These are phyloP conservation scores for Tricholoma furcatifolium DNA, from an alignment of 768 basidiomycete genomes.

Conservation along the genomic window DNA sequence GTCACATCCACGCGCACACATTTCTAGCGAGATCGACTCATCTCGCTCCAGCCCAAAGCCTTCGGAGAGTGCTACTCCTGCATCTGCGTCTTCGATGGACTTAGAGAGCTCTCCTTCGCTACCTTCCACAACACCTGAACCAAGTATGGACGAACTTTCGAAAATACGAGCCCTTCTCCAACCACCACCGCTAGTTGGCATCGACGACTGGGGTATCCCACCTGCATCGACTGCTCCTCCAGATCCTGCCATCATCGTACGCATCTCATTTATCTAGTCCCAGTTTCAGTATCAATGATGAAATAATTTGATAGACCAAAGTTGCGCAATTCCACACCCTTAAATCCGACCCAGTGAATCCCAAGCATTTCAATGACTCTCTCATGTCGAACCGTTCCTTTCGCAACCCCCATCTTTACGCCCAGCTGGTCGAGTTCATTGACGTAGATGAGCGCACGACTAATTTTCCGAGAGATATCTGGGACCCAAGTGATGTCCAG, in stretches of 20 bases:
- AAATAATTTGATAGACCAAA: conserved; percentile 55
- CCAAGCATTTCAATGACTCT: conserved; percentile 94
- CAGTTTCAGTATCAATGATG: neutral
- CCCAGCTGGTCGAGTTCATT: conserved; percentile 93
- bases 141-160: conserved; percentile 46
- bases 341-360: conserved; percentile 58
- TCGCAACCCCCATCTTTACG: conserved; percentile 94
- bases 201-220: conserved; percentile 79
- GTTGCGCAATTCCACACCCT: conserved; percentile 75
- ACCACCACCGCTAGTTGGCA: conserved; percentile 63
- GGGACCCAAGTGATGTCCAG: conserved; percentile 63
- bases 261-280: conserved; percentile 9
- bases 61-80: neutral
- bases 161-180: conserved; percentile 54
- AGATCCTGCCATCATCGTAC: conserved; percentile 63
- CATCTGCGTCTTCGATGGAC: conserved; percentile 16
- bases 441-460: conserved; percentile 87
- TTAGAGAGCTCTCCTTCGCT: conserved; percentile 19
- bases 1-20: conserved; percentile 47
- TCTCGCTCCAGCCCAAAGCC: neutral
- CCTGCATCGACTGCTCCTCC: conserved; percentile 50
- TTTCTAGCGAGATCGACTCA: conserved; percentile 41
- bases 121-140: conserved; percentile 16
- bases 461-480: conserved; percentile 72
- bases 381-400: conserved; percentile 92